Evolutionary conservation across 768 basidiomycete species (phyloP), one percentile per base, ranked within the genome.

Genomic region (Tremella mesenterica): DNA sequence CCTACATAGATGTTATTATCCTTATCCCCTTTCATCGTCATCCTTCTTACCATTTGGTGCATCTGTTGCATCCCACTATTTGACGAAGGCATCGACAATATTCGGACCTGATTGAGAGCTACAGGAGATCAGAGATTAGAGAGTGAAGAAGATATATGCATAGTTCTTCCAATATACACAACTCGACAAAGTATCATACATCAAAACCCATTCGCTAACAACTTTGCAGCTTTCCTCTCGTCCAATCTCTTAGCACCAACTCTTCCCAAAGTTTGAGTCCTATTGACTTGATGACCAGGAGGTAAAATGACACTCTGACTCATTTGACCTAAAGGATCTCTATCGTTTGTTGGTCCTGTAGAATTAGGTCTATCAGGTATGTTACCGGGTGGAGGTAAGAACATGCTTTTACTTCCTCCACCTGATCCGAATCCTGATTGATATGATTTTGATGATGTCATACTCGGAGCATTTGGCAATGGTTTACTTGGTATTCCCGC

Each of bases 171-270:
- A 41, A 16, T 41, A 41, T 23, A 41, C 23, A 41, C 38, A 41
- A 41, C n/a, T 23, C n/a, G 4, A 4, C 14, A 41, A 18, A 4
- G 33, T 10, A 10, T 18, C 18, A 5, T 41, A 41, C 38, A 41
- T 5, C 27, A 69, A 46, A 69, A 69, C 7, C 68, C 68, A 4
- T 64, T 64, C 14, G 68, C 65, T n/a, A 70, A 58, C 57, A 70
- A 41, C 50, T 64, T 70, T 6, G 68, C 68, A 18, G 68, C 68
- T 34, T 64, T 56, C 23, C 68, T 52, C 56, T 67, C 65, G 38
- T 70, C 68, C 49, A 70, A 41, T 31, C 55, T 43, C 47, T 59
- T 63, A 8, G 54, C 56, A 16, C 51, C 50, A 10, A 45, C 57
- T 41, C 61, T 29, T 33, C 63, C 63, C 57, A 52, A 34, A 38